Evolutionary conservation across 129 eudicot species (phyloP).

Genomic region (Heracleum sosnowskyi): DNA sequence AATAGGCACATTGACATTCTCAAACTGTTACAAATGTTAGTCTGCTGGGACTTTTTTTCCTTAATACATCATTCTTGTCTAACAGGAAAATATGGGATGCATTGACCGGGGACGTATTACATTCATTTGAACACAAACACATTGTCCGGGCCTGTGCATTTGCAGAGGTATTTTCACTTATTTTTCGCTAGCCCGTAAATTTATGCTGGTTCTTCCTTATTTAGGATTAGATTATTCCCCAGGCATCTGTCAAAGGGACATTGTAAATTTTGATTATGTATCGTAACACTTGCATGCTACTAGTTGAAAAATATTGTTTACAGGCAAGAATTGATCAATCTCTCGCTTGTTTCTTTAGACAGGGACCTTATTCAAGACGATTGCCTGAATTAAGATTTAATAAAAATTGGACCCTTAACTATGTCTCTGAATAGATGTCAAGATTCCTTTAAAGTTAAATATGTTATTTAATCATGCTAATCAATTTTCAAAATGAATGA

Average conservation of each 20-base stretch:
- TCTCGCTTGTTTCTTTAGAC: neutral
- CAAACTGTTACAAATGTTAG: neutral
- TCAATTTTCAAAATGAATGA: neutral
- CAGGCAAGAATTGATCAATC: neutral
- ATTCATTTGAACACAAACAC: slow-evolving; percentile 86
- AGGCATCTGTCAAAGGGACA: neutral
- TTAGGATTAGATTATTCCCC: neutral
- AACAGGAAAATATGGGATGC: slow-evolving; percentile 93
- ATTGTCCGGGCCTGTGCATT: slow-evolving; percentile 78
- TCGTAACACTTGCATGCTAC: neutral
- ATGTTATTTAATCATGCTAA: neutral
- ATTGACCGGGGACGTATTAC: slow-evolving; percentile 69
- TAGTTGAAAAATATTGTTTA: neutral
- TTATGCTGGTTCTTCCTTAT: neutral
- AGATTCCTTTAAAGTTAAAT: neutral
- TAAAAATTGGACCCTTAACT: neutral
- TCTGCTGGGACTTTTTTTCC: neutral
- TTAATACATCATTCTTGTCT: neutral
- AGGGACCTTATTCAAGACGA: neutral
- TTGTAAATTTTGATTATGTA: neutral
- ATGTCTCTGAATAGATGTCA: neutral
- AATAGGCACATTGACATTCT: neutral
- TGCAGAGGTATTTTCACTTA: slow-evolving; percentile 45
- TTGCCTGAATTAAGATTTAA: neutral
- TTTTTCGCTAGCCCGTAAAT: neutral